Conservation (phyloP, 2,329 filamentous ascomycete species). For the Penicillium freii region DNA sequence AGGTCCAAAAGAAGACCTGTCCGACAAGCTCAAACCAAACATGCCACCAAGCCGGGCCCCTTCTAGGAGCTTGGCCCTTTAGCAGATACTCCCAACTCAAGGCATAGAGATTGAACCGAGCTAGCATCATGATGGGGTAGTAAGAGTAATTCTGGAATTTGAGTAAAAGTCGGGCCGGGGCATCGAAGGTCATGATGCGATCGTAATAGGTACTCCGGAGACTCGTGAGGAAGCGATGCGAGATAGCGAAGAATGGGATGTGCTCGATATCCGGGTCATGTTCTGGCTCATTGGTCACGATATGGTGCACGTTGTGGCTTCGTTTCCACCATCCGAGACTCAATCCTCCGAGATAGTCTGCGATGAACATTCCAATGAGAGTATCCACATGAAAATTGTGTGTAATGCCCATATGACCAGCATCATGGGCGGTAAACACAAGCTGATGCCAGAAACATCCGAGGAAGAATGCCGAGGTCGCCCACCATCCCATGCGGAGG, state of each 20-base stretch:
- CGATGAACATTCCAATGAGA: constrained; percentile 83
- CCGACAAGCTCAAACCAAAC: constrained; percentile 75
- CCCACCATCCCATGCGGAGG: constrained; percentile 65
- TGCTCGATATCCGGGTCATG: constrained; percentile 95
- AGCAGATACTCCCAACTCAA: constrained; percentile 78
- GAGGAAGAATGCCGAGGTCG: constrained; percentile 68
- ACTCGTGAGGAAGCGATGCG: constrained; percentile 72
- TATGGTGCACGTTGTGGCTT: constrained; percentile 94
- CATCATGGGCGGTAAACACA: constrained; percentile 90
- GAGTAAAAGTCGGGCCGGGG: constrained; percentile 66
- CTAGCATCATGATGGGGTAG: constrained; percentile 76
- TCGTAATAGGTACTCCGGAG: constrained; percentile 82
- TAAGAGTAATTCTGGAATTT: constrained; percentile 78
- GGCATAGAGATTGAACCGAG: constrained; percentile 82
- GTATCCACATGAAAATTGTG: constrained; percentile 82
- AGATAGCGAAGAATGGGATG: constrained; percentile 83
- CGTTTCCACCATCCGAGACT: constrained; percentile 97
- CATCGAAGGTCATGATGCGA: constrained; percentile 73
- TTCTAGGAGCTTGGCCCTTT: constrained; percentile 65
- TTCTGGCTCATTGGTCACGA: constrained; percentile 91
- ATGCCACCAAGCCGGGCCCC: constrained; percentile 79
- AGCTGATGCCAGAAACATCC: constrained; percentile 92
- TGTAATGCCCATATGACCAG: constrained; percentile 96
- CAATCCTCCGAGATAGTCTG: constrained; percentile 83
- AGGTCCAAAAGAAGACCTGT: constrained; percentile 77